phyloP scores from a whole-genome alignment of 371 early-diverging fungal genomes.

The Sporodiniella umbellata region DNA sequence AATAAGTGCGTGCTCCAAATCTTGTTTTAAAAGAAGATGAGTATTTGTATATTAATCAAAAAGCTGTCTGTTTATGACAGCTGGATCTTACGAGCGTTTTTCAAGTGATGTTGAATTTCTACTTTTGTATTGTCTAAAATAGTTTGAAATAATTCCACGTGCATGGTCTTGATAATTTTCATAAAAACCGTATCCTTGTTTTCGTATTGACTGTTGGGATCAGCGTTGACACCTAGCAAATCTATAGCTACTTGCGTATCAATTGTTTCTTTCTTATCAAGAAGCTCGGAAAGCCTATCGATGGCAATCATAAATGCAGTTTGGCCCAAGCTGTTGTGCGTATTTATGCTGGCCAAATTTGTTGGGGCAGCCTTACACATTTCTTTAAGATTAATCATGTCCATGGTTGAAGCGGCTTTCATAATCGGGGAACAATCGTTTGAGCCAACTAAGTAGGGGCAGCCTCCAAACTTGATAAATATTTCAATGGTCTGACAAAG shows the following conservation, averaged over 20 bases:
- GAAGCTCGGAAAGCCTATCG: conserved; percentile 4
- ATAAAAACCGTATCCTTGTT: conserved; percentile 30
- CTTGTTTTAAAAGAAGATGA: conserved; percentile 7
- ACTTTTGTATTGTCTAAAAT: conserved; percentile 6
- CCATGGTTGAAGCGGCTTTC: conserved; percentile 11
- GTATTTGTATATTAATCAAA: background rate
- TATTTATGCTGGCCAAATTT: conserved; percentile 15
- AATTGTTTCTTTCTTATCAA: background rate
- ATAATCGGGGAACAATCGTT: conserved; percentile 23
- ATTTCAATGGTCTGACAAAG: conserved; percentile 15
- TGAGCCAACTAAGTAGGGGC: conserved; percentile 28
- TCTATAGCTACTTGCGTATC: conserved; percentile 1
- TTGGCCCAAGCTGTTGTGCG: conserved; percentile 5
- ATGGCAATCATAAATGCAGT: conserved; percentile 34
- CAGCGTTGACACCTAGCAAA: conserved; percentile 17
- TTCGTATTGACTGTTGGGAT: conserved; percentile 21
- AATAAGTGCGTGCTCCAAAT: conserved; percentile 21
- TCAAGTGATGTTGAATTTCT: conserved; percentile 16
- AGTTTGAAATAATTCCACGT: conserved; percentile 9
- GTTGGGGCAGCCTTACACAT: conserved; percentile 7
- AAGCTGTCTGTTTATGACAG: too few relatives aligned
- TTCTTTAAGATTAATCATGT: conserved; percentile 1
- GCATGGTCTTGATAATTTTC: conserved; percentile 14
- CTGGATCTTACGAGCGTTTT: conserved; percentile 35
- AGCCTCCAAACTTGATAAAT: conserved; percentile 29